Evolutionary conservation across 23 red algal genomes (phyloP).

Genomic region (Agarophyton chilense): DNA sequence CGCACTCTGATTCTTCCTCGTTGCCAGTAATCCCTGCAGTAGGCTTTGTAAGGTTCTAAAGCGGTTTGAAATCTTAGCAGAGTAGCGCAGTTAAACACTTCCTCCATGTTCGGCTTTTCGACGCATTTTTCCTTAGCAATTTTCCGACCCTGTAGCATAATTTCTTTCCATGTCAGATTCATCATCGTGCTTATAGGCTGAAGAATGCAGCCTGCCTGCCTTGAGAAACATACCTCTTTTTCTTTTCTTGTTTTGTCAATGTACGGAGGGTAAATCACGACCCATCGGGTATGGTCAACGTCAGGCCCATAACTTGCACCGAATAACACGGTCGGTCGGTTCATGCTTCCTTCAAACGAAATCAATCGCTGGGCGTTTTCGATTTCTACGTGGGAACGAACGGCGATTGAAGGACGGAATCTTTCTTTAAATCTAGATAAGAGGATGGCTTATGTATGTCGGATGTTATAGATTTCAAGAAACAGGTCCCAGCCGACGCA

Average conservation of each 20-base stretch:
- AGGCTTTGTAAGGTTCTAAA: constrained; percentile 55
- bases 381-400: neutral
- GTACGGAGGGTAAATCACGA: constrained; percentile 71
- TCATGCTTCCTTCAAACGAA: neutral
- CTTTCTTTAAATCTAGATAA: too few species aligned
- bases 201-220: neutral
- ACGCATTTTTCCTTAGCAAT: constrained; percentile 68
- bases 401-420: too few species aligned
- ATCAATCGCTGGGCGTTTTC: neutral
- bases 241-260: constrained; percentile 62
- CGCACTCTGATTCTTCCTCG: constrained; percentile 46
- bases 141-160: constrained; percentile 34
- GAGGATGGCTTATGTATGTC: too few species aligned
- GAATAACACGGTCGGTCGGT: constrained; percentile 36
- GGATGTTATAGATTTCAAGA: too few species aligned
- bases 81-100: constrained; percentile 69
- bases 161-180: neutral
- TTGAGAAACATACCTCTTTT: constrained; percentile 40
- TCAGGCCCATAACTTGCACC: constrained; percentile 50
- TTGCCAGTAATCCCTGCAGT: constrained; percentile 57
- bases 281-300: constrained; percentile 62
- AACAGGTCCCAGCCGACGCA: too few species aligned
- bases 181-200: neutral
- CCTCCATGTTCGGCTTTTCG: constrained; percentile 59
- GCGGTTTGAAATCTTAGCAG: constrained; percentile 59